Evolutionary conservation across 129 eudicot genomes (phyloP).

Genomic region (Flaveria sonorensis): DNA sequence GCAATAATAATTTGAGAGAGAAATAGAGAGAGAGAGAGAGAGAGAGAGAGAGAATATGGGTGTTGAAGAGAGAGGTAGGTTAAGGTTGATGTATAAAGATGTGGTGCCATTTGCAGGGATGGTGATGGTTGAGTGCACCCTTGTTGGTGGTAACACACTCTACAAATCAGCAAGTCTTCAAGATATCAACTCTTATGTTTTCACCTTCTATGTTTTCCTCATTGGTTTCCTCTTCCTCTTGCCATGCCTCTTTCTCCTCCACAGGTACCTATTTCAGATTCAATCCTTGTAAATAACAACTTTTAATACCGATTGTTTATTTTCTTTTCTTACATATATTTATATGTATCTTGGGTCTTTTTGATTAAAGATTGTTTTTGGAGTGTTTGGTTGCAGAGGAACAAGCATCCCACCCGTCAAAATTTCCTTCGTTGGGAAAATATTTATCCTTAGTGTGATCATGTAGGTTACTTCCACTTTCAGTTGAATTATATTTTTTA

Average conservation of each 20-base stretch:
- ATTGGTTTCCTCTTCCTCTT: constrained; percentile 41
- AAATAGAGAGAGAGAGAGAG: not conserved
- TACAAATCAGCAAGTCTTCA: constrained; percentile 39
- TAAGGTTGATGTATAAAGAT: constrained; percentile 24
- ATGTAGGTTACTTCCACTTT: constrained; percentile 32
- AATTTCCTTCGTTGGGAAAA: constrained; percentile 14
- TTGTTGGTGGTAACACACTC: constrained; percentile 40
- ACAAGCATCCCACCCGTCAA: constrained; percentile 38
- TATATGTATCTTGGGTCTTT: not conserved
- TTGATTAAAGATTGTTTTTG: not conserved
- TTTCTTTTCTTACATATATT: not conserved
- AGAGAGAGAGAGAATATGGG: constrained; percentile 10
- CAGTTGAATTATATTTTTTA: not conserved
- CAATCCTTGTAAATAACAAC: not conserved
- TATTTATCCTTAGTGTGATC: constrained; percentile 37
- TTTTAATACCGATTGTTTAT: no score
- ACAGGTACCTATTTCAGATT: constrained; percentile 8
- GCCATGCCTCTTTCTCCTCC: constrained; percentile 31
- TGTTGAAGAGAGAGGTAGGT: not conserved
- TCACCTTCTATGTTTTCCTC: constrained; percentile 41
- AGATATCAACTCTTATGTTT: constrained; percentile 40
- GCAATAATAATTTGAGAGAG: no score
- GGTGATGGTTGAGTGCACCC: constrained; percentile 33
- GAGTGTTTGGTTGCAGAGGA: constrained; percentile 27
- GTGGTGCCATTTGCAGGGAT: constrained; percentile 41